phyloP scores from a whole-genome alignment of 1,284 basidiomycete species.

The Heimioporus punctisporus region DNA sequence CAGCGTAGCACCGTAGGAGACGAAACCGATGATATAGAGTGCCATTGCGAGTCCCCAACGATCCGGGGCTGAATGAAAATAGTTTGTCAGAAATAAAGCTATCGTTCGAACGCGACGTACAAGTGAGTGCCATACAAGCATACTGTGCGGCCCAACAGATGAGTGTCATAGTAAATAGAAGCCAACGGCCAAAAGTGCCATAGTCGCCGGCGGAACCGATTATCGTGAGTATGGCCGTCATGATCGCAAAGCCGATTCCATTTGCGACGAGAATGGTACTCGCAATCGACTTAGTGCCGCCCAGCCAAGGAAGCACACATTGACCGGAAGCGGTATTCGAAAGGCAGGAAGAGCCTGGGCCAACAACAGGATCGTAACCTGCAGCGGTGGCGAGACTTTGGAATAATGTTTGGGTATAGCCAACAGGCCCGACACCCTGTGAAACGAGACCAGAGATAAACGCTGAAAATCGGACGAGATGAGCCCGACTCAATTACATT shows the following conservation, averaged over 20 bases:
- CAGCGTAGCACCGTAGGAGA: constrained; percentile 74
- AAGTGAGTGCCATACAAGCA: constrained; percentile 71
- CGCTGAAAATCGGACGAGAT: no score
- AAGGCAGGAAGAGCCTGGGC: constrained; percentile 67
- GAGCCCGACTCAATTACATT: no score
- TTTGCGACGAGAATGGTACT: constrained; percentile 78
- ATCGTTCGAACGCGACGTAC: constrained; percentile 36
- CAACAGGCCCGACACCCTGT: constrained; percentile 62
- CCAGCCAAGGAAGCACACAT: constrained; percentile 78
- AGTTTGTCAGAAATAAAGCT: neutral
- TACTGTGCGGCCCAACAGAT: constrained; percentile 85
- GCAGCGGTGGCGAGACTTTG: constrained; percentile 70
- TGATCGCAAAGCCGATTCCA: constrained; percentile 77
- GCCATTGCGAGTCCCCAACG: constrained; percentile 79
- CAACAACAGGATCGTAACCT: constrained; percentile 67
- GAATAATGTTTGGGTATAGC: constrained; percentile 73
- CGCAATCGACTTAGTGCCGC: constrained; percentile 69
- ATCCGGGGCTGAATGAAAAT: constrained; percentile 47
- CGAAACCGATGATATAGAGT: constrained; percentile 82
- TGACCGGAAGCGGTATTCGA: constrained; percentile 56
- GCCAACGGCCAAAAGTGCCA: constrained; percentile 77
- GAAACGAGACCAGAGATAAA: neutral
- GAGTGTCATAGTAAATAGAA: constrained; percentile 70
- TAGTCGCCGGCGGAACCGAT: constrained; percentile 85
- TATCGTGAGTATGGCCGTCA: constrained; percentile 81